Conservation (phyloP, 164 flowering plant genomes). For the Tetrastigma voinierianum region DNA sequence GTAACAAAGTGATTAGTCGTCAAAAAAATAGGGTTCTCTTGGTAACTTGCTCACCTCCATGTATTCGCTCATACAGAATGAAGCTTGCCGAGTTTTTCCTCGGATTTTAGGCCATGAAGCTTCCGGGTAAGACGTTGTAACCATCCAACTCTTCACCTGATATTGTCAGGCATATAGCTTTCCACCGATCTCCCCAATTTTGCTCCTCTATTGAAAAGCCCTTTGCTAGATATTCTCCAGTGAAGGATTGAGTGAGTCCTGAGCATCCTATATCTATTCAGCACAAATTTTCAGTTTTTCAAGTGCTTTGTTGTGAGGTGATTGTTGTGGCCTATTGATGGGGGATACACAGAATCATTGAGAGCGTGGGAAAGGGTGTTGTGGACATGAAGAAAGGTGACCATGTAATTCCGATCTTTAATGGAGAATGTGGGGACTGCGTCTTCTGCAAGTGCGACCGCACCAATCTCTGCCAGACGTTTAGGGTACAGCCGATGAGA, state of each 20-base stretch:
- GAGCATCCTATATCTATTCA: too few relatives aligned
- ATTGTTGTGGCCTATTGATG: too few relatives aligned
- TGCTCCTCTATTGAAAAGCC: too few relatives aligned
- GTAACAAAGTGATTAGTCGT: too few relatives aligned
- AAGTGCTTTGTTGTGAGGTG: too few relatives aligned
- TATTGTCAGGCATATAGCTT: too few relatives aligned
- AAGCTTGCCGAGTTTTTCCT: slow-evolving; percentile 54
- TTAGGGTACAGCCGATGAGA: slow-evolving; percentile 51
- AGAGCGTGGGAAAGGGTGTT: slow-evolving; percentile 72
- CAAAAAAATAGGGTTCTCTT: too few relatives aligned
- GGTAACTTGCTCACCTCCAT: not conserved
- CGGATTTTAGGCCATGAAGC: slow-evolving; percentile 85
- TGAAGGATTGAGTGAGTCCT: too few relatives aligned
- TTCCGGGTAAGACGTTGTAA: slow-evolving; percentile 58
- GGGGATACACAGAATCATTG: slow-evolving; percentile 41
- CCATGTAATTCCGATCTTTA: slow-evolving; percentile 65
- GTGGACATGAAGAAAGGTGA: slow-evolving; percentile 55
- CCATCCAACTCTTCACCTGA: too few relatives aligned
- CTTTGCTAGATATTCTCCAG: too few relatives aligned
- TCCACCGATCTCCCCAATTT: too few relatives aligned
- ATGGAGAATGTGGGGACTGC: slow-evolving; percentile 63
- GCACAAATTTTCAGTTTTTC: not conserved
- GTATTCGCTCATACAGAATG: slow-evolving; percentile 32
- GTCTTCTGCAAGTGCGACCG: slow-evolving; percentile 40
- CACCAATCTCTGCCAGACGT: slow-evolving; percentile 52